Evolutionary conservation across 225 moss, liverwort and hornwort species (phyloP), one percentile per base, ranked within the genome.

Genomic region (Physcomitrium patens): DNA sequence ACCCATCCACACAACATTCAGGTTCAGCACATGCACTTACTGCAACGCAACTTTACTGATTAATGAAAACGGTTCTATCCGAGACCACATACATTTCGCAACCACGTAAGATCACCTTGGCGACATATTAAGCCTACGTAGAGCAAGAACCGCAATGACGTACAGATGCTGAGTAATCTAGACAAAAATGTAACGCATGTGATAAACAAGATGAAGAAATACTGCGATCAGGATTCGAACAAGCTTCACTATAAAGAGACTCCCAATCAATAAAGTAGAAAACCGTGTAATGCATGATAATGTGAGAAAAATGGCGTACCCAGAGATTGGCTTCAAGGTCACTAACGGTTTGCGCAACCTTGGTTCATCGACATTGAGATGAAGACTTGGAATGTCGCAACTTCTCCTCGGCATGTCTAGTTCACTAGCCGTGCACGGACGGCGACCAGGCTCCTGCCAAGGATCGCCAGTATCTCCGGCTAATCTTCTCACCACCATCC

Each of bases 321-420:
- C 54, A 0, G 31, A 37, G 31, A 53, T 17, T 10, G 73, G 77
- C 69, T 74, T 73, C n/a, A 76, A 43, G 27, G 80, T 54, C 4
- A 60, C 77, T 54, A 68, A 43, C 9, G 77, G 72, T 56, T 63
- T 76, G 3, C 52, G 12, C 50, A 18, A 52, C 23, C 22, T 69
- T 37, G 31, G 31, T 37, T 37, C 31, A 68, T 80, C 69, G 41
- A 65, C 9, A 67, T 15, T 47, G 47, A 12, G 65, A 23, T 54
- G 58, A 20, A 24, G 58, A 58, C 23, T 47, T 1, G 1, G 46
- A 8, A 77, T 47, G 37, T 73, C 73, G 20, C 69, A 52, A 8
- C 73, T 65, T 27, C 73, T 69, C 77, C 73, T 77, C 68, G 80
- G 70, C 77, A 80, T 77, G 44, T 67, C 75, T 50, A 7, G 18